A percentile compares a stretch with the other conserved stretches of the same genome.
phyloP scores from a whole-genome alignment of 345 rosid genomes.

The Kandelia obovata region DNA sequence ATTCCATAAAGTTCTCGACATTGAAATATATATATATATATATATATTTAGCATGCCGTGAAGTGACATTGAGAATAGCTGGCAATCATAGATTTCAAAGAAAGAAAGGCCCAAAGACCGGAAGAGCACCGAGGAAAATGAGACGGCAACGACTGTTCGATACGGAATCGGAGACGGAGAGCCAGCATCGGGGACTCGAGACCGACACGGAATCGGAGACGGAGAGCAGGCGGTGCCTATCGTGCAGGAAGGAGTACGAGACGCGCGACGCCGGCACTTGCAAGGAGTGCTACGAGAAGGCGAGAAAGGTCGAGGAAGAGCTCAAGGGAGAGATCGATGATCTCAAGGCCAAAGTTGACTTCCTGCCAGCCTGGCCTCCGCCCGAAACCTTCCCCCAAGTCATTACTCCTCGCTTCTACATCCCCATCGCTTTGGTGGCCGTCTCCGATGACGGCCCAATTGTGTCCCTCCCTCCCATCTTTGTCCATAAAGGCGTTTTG shows the following conservation, averaged over 20 bases:
- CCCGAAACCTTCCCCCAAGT: conserved; percentile 28
- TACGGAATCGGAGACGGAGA: too few species aligned
- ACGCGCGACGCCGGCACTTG: conserved; percentile 55
- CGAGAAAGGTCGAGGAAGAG: conserved; percentile 64
- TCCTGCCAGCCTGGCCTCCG: conserved; percentile 52
- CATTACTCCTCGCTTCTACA: conserved; percentile 28
- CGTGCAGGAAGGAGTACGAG: conserved; percentile 61
- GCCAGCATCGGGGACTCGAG: too few species aligned
- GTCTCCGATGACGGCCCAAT: conserved; percentile 34
- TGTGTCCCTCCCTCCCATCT: conserved; percentile 49
- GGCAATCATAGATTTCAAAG: too few species aligned
- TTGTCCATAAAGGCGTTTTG: conserved; percentile 69
- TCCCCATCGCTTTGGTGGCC: conserved; percentile 66
- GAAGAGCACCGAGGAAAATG: too few species aligned
- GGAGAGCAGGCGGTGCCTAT: conserved; percentile 48
- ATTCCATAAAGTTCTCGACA: too few species aligned
- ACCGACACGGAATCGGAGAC: conserved; percentile 22
- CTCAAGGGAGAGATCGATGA: conserved; percentile 74
- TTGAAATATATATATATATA: too few species aligned
- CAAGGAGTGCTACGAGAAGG: conserved; percentile 61
- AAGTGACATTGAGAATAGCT: too few species aligned
- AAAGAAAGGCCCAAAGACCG: too few species aligned
- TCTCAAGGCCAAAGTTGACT: conserved; percentile 65
- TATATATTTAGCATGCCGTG: too few species aligned
- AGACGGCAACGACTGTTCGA: too few species aligned